Conservation (phyloP, 345 rosid genomes). For the Viola odorata region DNA sequence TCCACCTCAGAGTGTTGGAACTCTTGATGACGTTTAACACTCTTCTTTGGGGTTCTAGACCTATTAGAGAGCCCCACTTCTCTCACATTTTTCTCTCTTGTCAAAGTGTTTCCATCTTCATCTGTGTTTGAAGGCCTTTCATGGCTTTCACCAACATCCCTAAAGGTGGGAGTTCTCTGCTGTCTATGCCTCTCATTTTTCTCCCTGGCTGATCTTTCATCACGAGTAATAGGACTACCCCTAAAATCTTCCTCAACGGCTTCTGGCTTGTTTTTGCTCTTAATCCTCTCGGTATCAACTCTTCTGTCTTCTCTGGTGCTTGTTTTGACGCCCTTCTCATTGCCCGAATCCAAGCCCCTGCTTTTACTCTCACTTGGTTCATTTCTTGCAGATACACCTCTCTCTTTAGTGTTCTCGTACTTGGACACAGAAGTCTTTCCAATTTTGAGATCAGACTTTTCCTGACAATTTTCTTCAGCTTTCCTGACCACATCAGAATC, state of each 20-base stretch:
- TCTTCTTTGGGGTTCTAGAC: conserved; percentile 75
- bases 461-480: conserved; percentile 46
- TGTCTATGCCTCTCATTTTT: conserved; percentile 50
- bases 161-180: conserved; percentile 44
- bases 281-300: conserved; percentile 46
- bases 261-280: conserved; percentile 49
- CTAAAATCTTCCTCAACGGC: conserved; percentile 56
- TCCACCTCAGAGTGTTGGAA: conserved; percentile 50
- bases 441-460: conserved; percentile 47
- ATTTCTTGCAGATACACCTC: conserved; percentile 36
- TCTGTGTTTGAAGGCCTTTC: conserved; percentile 47
- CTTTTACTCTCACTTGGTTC: conserved; percentile 54
- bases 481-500: conserved; percentile 46
- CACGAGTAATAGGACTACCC: conserved; percentile 49
- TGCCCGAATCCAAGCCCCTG: conserved; percentile 37
- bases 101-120: conserved; percentile 52
- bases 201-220: conserved; percentile 46
- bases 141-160: conserved; percentile 47
- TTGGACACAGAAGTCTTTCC: conserved; percentile 61
- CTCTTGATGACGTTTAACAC: conserved; percentile 56
- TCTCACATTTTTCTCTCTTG: conserved; percentile 45
- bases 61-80: conserved; percentile 49
- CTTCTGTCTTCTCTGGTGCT: conserved; percentile 62
- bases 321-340: conserved; percentile 54
- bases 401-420: conserved; percentile 49